Conservation (phyloP, 1,284 basidiomycete species). For the Jaminaea rosea region DNA sequence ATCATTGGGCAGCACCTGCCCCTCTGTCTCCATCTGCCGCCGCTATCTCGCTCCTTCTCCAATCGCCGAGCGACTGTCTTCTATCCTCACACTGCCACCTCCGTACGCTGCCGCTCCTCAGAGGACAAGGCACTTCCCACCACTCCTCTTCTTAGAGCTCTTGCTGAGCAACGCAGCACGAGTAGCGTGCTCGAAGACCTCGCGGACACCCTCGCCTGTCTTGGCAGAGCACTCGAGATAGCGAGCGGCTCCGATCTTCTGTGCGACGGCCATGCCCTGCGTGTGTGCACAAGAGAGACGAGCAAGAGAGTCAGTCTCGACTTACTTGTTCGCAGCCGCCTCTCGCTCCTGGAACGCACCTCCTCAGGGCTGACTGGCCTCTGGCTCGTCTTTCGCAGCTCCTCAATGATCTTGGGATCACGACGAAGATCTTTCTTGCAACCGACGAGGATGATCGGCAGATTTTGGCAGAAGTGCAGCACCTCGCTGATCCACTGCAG, state of each 20-base stretch:
- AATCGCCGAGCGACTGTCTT: no score
- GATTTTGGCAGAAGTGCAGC: constrained; percentile 76
- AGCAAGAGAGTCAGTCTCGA: background rate
- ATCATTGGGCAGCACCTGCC: no score
- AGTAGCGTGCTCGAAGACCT: constrained; percentile 84
- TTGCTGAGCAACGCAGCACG: constrained; percentile 62
- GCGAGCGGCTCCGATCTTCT: constrained; percentile 77
- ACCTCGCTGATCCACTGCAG: constrained; percentile 90
- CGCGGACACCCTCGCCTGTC: constrained; percentile 77
- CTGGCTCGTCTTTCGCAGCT: constrained; percentile 46
- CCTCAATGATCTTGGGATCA: constrained; percentile 47
- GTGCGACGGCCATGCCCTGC: constrained; percentile 73
- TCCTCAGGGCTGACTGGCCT: constrained; percentile 45
- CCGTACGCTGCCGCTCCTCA: constrained; percentile 50
- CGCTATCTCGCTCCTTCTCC: no score
- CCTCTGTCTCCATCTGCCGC: no score
- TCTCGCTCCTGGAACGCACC: no score
- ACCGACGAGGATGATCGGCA: constrained; percentile 81
- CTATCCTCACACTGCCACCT: background rate
- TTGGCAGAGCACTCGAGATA: constrained; percentile 87
- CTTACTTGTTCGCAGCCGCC: no score
- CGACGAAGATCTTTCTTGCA: constrained; percentile 61
- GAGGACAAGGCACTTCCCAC: constrained; percentile 54
- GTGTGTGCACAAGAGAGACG: background rate
- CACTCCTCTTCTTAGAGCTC: constrained; percentile 47